These are phyloP conservation scores for Akanthomyces muscarius DNA, from an alignment of 2,329 filamentous ascomycete species.

Conservation along the genomic window DNA sequence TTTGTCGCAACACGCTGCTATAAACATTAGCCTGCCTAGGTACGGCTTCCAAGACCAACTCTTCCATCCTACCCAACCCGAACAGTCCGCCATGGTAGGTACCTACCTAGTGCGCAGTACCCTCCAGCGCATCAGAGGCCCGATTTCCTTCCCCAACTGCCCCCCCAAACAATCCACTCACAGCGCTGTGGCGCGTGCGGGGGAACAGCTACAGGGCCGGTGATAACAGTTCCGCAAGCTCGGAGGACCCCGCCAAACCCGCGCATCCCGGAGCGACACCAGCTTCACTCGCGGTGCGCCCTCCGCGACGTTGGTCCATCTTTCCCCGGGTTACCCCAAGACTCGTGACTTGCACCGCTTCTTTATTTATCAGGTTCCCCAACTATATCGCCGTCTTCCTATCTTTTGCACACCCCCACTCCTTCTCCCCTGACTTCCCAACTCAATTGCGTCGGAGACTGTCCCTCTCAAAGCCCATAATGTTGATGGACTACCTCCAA, in stretches of 20 bases:
- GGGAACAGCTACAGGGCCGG: neutral
- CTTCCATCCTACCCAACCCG: too few relatives aligned
- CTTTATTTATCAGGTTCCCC: neutral
- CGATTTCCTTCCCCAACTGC: neutral
- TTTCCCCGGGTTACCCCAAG: neutral
- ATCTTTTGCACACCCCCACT: neutral
- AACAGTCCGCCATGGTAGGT: too few relatives aligned
- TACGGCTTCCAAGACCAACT: too few relatives aligned
- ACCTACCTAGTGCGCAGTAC: neutral
- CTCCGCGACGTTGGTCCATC: neutral
- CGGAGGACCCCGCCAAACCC: neutral
- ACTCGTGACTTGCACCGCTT: slow-evolving; percentile 3
- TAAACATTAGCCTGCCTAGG: too few relatives aligned
- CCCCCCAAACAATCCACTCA: neutral
- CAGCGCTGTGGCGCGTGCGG: neutral
- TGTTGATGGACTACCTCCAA: slow-evolving; percentile 58
- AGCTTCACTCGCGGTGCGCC: neutral
- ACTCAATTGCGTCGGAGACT: neutral
- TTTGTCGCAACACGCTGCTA: too few relatives aligned
- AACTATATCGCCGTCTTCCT: neutral
- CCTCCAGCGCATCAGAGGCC: neutral
- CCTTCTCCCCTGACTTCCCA: neutral
- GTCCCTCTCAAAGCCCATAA: slow-evolving; percentile 27
- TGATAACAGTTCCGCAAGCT: neutral
- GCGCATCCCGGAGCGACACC: slow-evolving; percentile 7